These are phyloP conservation scores for Trametopsis cervina DNA, from an alignment of 768 basidiomycete genomes.

Conservation along the genomic window DNA sequence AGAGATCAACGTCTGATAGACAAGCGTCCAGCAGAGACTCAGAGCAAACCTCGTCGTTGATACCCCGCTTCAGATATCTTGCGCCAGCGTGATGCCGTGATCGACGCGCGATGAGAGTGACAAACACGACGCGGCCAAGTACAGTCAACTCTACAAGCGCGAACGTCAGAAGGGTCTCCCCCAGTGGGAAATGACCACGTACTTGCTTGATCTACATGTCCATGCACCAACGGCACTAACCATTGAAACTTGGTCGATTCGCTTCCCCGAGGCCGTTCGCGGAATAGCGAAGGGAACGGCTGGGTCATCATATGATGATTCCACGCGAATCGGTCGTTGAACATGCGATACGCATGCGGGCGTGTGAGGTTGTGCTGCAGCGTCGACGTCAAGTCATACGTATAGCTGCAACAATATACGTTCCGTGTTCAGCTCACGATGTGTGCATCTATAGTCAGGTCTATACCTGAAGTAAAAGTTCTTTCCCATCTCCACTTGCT, in stretches of 20 bases:
- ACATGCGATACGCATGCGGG: conserved; percentile 48
- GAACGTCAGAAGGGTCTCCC: not conserved
- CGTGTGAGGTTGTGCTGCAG: conserved; percentile 86
- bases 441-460: not conserved
- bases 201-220: conserved; percentile 99
- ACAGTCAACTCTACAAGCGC: conserved; percentile 76
- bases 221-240: conserved; percentile 89
- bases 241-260: conserved; percentile 52
- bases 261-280: not conserved
- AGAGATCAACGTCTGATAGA: not conserved
- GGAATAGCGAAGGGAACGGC: conserved; percentile 38
- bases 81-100: conserved; percentile 96
- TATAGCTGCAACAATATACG: conserved; percentile 50
- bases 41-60: conserved; percentile 72
- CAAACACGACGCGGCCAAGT: conserved; percentile 82
- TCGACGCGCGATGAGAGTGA: conserved; percentile 90
- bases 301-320: conserved; percentile 81
- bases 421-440: not conserved
- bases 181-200: conserved; percentile 26
- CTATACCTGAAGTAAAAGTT: conserved; percentile 95
- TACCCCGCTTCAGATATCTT: conserved; percentile 88
- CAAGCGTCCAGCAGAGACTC: not conserved
- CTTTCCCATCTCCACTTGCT: conserved; percentile 96
- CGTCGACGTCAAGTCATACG: conserved; percentile 95
- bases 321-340: conserved; percentile 91